These are phyloP conservation scores for Umbellularia californica DNA, from an alignment of 164 flowering plant species.

Conservation along the genomic window DNA sequence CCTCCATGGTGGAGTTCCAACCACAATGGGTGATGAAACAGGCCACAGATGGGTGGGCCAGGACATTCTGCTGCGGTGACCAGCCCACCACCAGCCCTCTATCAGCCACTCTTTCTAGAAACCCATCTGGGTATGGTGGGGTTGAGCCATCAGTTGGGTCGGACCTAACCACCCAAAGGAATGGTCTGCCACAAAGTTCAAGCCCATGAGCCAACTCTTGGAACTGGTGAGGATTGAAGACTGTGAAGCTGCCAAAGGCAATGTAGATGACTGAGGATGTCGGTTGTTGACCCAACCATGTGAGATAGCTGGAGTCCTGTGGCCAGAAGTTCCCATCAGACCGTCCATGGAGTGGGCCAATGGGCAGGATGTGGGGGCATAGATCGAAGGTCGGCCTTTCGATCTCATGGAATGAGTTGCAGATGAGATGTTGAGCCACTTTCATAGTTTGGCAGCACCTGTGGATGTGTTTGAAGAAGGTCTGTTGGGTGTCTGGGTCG, in stretches of 20 bases:
- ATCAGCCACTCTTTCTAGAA: no score
- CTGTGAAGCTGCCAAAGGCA: not conserved
- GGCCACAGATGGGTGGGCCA: slow-evolving; percentile 21
- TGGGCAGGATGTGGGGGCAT: not conserved
- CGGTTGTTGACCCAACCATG: slow-evolving; percentile 1
- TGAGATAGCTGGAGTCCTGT: slow-evolving; percentile 3
- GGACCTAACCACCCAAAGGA: no score
- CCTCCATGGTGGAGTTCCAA: slow-evolving; percentile 23
- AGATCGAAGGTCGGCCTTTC: slow-evolving; percentile 14
- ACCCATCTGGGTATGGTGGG: no score
- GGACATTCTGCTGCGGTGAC: slow-evolving; percentile 21
- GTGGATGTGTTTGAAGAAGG: slow-evolving; percentile 4
- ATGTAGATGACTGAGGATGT: not conserved
- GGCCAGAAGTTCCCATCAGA: not conserved
- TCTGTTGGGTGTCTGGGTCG: slow-evolving; percentile 1
- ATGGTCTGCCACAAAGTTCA: no score
- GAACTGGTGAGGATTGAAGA: not conserved
- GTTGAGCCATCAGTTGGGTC: no score
- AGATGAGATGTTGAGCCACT: slow-evolving; percentile 21
- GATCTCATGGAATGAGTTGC: slow-evolving; percentile 37
- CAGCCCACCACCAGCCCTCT: slow-evolving; percentile 8
- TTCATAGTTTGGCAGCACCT: slow-evolving; percentile 9
- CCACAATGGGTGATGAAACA: slow-evolving; percentile 21
- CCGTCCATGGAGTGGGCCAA: slow-evolving; percentile 1
- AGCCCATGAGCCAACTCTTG: not conserved